A percentile compares a stretch with the other conserved stretches of the same genome.
These are phyloP conservation scores for Xylaria palmicola DNA, from an alignment of 495 filamentous ascomycete species.

Conservation along the genomic window DNA sequence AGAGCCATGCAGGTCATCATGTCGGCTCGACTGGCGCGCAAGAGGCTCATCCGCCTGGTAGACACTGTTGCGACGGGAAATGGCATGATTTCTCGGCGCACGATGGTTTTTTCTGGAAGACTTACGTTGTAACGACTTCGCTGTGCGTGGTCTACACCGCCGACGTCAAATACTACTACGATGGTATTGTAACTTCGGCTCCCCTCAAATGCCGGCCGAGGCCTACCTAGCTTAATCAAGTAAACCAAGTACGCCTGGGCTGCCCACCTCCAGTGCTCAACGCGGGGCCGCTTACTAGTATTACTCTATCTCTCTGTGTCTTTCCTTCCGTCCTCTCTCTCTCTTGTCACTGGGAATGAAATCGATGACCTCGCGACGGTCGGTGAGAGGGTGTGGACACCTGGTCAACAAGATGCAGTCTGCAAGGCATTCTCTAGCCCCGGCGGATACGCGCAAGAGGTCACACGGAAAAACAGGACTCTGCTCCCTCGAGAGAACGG, in stretches of 20 bases:
- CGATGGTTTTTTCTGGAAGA: not conserved
- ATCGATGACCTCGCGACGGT: not conserved
- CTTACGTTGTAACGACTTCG: not conserved
- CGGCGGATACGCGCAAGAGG: conserved; percentile 39
- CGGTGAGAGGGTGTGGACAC: not conserved
- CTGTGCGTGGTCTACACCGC: no score
- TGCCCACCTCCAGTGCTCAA: no score
- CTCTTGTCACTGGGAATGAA: no score
- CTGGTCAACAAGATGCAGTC: conserved; percentile 19
- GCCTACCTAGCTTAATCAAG: not conserved
- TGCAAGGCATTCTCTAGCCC: conserved; percentile 38
- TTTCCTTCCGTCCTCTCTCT: no score
- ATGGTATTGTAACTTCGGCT: not conserved
- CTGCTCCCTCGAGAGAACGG: not conserved
- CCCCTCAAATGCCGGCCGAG: not conserved
- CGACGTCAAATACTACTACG: no score
- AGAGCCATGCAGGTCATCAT: conserved; percentile 11
- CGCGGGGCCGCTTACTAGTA: no score
- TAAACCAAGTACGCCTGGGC: no score
- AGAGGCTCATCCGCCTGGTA: conserved; percentile 1
- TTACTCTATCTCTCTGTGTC: no score
- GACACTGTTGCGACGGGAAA: no score
- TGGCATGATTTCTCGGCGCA: not conserved
- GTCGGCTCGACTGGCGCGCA: conserved; percentile 1
- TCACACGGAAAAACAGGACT: conserved; percentile 15